Conservation (phyloP, 257 asterid species). For the Catharanthus roseus region DNA sequence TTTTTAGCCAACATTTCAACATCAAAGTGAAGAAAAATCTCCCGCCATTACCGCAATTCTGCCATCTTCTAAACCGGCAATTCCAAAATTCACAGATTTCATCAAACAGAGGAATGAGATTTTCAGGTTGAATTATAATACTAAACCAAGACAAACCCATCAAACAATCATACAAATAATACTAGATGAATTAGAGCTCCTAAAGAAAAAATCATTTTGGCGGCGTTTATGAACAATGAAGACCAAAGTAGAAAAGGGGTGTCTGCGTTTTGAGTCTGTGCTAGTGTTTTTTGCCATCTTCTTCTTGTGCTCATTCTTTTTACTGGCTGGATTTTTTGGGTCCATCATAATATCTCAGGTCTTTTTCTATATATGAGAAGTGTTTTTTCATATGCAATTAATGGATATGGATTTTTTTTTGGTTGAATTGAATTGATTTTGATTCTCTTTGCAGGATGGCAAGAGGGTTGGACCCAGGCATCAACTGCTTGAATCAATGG, state of each 20-base stretch:
- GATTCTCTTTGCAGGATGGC: slow-evolving; percentile 6
- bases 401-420: background rate
- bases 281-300: slow-evolving; percentile 27
- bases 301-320: slow-evolving; percentile 44
- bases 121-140: background rate
- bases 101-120: background rate
- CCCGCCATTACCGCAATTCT: slow-evolving; percentile 12
- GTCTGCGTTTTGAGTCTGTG: background rate
- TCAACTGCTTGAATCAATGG: background rate
- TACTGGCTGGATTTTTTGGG: slow-evolving; percentile 49
- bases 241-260: background rate
- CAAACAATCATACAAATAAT: background rate
- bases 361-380: background rate
- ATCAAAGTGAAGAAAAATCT: slow-evolving; percentile 4
- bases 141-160: background rate
- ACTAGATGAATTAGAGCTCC: background rate
- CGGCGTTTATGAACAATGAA: slow-evolving; percentile 4
- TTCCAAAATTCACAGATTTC: slow-evolving; percentile 1
- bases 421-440: background rate
- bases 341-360: slow-evolving; percentile 46
- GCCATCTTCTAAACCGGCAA: slow-evolving; percentile 8
- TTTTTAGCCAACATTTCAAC: slow-evolving; percentile 12
- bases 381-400: background rate
- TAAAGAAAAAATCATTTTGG: background rate
- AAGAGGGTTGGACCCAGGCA: slow-evolving; percentile 1